Percentiles rank a stretch among this genome's conserved stretches.
phyloP scores from a whole-genome alignment of 139 green algal species.

The Tetraselmis chui region DNA sequence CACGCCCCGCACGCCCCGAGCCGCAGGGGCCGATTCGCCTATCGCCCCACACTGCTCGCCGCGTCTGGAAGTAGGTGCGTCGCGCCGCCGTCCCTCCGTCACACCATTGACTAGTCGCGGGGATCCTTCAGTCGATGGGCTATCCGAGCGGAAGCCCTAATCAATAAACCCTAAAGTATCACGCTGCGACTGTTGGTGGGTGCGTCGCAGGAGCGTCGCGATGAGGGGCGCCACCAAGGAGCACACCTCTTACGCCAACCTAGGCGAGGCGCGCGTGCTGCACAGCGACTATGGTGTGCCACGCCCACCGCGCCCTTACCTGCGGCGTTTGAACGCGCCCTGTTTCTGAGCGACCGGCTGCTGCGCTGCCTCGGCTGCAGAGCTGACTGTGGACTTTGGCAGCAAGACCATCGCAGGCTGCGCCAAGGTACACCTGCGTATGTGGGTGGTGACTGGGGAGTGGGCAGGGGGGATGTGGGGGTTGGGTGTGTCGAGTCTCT shows the following conservation, averaged over 20 bases:
- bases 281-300: conserved; percentile 14
- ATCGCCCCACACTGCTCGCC: no score
- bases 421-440: conserved; percentile 13
- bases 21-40: no score
- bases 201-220: background rate
- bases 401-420: conserved; percentile 19
- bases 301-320: background rate
- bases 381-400: conserved; percentile 38
- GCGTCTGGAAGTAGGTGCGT: no score
- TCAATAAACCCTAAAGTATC: no score
- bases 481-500: no score
- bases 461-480: no score
- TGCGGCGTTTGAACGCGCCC: background rate
- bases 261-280: background rate
- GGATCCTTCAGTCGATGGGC: no score
- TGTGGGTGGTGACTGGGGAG: background rate
- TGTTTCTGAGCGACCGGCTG: background rate
- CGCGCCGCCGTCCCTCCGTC: no score
- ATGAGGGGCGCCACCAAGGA: background rate
- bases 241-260: conserved; percentile 21
- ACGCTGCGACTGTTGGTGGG: no score
- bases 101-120: no score
- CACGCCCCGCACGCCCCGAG: no score
- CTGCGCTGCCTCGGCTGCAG: conserved; percentile 5
- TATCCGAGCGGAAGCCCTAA: no score